Evolutionary conservation across 441 rosid genomes (phyloP).

Genomic region (Erodium chrysanthum): DNA sequence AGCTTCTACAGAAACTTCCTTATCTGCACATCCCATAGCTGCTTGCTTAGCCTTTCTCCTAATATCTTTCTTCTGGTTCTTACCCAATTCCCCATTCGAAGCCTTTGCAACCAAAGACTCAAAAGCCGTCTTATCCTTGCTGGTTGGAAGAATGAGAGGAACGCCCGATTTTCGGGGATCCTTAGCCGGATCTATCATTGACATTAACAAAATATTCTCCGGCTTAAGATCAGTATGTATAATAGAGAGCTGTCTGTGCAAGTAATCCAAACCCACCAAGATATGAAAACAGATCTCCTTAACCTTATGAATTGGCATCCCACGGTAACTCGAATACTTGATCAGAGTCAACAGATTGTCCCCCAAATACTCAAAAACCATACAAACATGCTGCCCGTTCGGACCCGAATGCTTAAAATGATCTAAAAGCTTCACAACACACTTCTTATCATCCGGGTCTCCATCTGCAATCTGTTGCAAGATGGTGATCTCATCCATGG

Average conservation of each 20-base stretch:
- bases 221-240: slow-evolving; percentile 74
- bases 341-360: slow-evolving; percentile 69
- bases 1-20: slow-evolving; percentile 33
- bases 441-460: slow-evolving; percentile 43
- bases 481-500: slow-evolving; percentile 69
- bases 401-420: slow-evolving; percentile 76
- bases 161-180: slow-evolving; percentile 43
- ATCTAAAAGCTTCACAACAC: slow-evolving; percentile 68
- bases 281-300: slow-evolving; percentile 49
- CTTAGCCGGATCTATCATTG: slow-evolving; percentile 46
- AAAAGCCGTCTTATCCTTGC: slow-evolving; percentile 27
- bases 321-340: slow-evolving; percentile 54
- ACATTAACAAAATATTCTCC: slow-evolving; percentile 51
- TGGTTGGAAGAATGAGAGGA: slow-evolving; percentile 40
- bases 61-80: slow-evolving; percentile 61
- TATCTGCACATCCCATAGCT: slow-evolving; percentile 33
- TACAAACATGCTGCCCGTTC: slow-evolving; percentile 61
- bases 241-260: slow-evolving; percentile 49
- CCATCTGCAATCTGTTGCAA: slow-evolving; percentile 56
- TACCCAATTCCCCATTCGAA: slow-evolving; percentile 40
- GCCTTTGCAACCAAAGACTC: slow-evolving; percentile 28
- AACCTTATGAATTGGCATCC: slow-evolving; percentile 44
- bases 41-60: slow-evolving; percentile 60
- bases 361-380: slow-evolving; percentile 70
- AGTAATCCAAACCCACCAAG: slow-evolving; percentile 55